phyloP scores from a whole-genome alignment of 495 filamentous ascomycete species.

The Penicillium maclennaniae region DNA sequence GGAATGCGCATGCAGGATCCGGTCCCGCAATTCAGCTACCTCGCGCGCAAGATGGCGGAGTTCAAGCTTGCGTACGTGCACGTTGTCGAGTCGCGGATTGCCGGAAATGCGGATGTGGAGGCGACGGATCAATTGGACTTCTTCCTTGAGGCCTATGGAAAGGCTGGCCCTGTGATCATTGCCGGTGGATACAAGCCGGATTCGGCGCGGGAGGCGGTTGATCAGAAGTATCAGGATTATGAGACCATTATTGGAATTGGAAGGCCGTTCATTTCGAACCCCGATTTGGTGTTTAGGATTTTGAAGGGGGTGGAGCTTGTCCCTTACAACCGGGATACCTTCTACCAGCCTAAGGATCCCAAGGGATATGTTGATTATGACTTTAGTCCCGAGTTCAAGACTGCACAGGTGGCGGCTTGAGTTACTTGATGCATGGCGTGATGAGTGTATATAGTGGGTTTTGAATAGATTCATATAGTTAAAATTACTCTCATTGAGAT shows the following conservation, averaged over 20 bases:
- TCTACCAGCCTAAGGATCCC: constrained; percentile 50
- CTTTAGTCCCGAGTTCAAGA: constrained; percentile 37
- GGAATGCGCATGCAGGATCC: constrained; percentile 65
- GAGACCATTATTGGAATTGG: constrained; percentile 58
- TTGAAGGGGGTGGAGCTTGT: constrained; percentile 52
- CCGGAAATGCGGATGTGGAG: constrained; percentile 43
- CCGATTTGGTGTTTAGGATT: constrained; percentile 64
- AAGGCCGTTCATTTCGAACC: constrained; percentile 63
- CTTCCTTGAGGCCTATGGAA: constrained; percentile 36
- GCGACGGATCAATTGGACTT: constrained; percentile 49
- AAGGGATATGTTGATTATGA: constrained; percentile 63
- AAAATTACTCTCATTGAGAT: neutral
- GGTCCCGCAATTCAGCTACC: constrained; percentile 57
- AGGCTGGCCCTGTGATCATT: constrained; percentile 52
- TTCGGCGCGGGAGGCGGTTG: constrained; percentile 47
- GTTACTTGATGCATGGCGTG: constrained; percentile 17
- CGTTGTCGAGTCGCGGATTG: constrained; percentile 52
- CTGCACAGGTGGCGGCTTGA: constrained; percentile 22
- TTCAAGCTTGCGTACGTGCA: constrained; percentile 65
- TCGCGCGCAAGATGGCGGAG: constrained; percentile 49
- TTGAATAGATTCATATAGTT: constrained; percentile 9
- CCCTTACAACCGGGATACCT: constrained; percentile 53
- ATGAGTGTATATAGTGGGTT: neutral
- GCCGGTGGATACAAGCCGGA: constrained; percentile 56
- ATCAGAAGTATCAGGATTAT: constrained; percentile 49